A percentile compares a stretch with the other conserved stretches of the same genome.
These are phyloP conservation scores for Fusarium udum DNA, from an alignment of 2,329 filamentous ascomycete species.

Conservation along the genomic window DNA sequence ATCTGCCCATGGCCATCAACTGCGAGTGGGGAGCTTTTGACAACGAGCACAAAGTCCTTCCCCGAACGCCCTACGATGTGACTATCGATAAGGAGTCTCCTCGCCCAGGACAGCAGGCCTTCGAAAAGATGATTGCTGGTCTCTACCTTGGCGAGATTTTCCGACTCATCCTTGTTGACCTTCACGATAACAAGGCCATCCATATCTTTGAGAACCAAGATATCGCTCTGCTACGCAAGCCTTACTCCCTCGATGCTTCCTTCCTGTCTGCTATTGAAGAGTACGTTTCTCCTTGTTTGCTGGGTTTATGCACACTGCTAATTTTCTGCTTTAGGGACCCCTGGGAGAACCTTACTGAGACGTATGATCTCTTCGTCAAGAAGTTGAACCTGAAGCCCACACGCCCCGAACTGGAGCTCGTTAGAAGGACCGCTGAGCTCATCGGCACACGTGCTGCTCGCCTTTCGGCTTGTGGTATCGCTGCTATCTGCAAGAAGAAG, in stretches of 20 bases:
- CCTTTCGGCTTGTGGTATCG: constrained; percentile 92
- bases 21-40: constrained; percentile 98
- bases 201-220: constrained; percentile 88
- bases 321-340: constrained; percentile 71
- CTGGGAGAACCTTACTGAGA: constrained; percentile 94
- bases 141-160: constrained; percentile 95
- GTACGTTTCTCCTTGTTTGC: constrained; percentile 55
- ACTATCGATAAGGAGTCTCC: constrained; percentile 92
- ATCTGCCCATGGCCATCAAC: constrained; percentile 93
- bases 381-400: constrained; percentile 77
- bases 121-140: constrained; percentile 98
- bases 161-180: constrained; percentile 84
- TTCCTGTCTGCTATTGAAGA: constrained; percentile 95
- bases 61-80: constrained; percentile 84
- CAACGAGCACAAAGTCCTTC: constrained; percentile 89
- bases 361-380: constrained; percentile 80
- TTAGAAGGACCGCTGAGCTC: constrained; percentile 88
- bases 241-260: constrained; percentile 90
- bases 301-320: constrained; percentile 3
- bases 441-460: constrained; percentile 95
- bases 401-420: constrained; percentile 84
- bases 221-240: constrained; percentile 79
- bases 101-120: constrained; percentile 91
- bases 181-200: constrained; percentile 79
- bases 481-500: constrained; percentile 98